A percentile compares a stretch with the other conserved stretches of the same genome.
Conservation (phyloP, 1,284 basidiomycete species). For the Leccinum fuscescens region DNA sequence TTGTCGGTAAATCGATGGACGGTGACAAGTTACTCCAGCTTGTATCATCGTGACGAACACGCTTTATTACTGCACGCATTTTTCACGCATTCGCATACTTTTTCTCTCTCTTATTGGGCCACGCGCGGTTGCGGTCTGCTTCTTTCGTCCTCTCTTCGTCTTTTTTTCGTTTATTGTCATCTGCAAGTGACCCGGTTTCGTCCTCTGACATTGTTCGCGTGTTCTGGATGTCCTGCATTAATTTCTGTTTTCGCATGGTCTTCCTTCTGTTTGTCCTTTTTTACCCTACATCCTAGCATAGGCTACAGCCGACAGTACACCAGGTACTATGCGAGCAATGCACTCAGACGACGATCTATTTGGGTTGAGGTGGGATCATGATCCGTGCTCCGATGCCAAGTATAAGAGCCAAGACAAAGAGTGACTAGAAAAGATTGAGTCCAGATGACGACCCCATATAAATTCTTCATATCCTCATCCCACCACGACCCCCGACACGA, state of each 20-base stretch:
- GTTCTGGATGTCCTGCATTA: constrained; percentile 32
- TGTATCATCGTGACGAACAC: no score
- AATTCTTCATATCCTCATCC: background rate
- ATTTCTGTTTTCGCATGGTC: constrained; percentile 31
- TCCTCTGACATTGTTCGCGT: constrained; percentile 29
- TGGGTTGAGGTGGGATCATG: background rate
- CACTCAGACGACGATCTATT: constrained; percentile 14
- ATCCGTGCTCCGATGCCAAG: background rate
- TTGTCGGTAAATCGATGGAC: constrained; percentile 60
- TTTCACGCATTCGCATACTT: constrained; percentile 19
- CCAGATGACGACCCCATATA: background rate
- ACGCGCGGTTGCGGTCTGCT: constrained; percentile 13
- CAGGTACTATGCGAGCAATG: constrained; percentile 23
- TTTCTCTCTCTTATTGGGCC: constrained; percentile 3
- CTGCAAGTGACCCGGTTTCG: constrained; percentile 16
- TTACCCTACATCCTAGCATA: constrained; percentile 23
- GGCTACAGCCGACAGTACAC: constrained; percentile 24
- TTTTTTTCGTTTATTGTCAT: constrained; percentile 10
- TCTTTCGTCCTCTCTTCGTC: background rate
- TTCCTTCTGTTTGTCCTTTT: constrained; percentile 26
- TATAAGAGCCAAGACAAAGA: no score
- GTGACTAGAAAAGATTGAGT: background rate
- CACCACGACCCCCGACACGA: background rate
- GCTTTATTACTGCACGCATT: constrained; percentile 14
- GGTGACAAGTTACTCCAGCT: constrained; percentile 57